Evolutionary conservation across 2,329 filamentous ascomycete species (phyloP), one percentile per base, ranked within the genome.

Genomic region (Magnaporthiopsis rhizophila): DNA sequence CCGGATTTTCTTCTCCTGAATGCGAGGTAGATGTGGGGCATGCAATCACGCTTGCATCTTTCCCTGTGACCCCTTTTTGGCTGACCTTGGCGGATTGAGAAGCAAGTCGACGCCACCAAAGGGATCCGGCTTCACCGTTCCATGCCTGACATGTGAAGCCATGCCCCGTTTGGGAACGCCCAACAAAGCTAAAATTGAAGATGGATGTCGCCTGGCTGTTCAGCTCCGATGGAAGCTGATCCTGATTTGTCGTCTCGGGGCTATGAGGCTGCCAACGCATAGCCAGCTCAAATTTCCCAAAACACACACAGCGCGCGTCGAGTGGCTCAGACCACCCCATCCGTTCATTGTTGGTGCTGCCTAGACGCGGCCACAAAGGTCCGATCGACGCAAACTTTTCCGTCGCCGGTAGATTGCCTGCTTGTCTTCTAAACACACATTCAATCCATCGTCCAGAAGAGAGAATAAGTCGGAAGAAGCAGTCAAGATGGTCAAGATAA

Each of bases 401-500:
- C 38, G 4, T 21, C 38, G 38, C 38, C 38, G 3, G 15, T 18
- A 50, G 30, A 5, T 21, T 21, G 38, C 38, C 18, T 53, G 18
- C 21, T 53, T n/a, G 38, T n/a, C 34, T 24, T 24, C n/a, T 21
- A 8, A 53, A 21, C 45, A 53, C 45, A 8, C 21, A 53, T 24
- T 53, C 21, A 21, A 53, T n/a, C 45, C 18, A 11, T 24, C 18
- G 45, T 8, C 18, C 45, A 21, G 59, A 24, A 45, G 7, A 26
- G 21, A 58, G 60, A 58, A 32, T 45, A 32, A 18, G 38, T 7
- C 18, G 1, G 15, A 32, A 21, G 8, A 8, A 53, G 45, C 21
- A 24, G 24, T 32, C 63, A 73, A 66, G 0, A 80, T 79, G 77
- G 76, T 77, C 13, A 68, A 73, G 38, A 75, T 77, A 66, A 72